Conservation (phyloP, 1,284 basidiomycete genomes). For the Heliocybe sulcata region DNA sequence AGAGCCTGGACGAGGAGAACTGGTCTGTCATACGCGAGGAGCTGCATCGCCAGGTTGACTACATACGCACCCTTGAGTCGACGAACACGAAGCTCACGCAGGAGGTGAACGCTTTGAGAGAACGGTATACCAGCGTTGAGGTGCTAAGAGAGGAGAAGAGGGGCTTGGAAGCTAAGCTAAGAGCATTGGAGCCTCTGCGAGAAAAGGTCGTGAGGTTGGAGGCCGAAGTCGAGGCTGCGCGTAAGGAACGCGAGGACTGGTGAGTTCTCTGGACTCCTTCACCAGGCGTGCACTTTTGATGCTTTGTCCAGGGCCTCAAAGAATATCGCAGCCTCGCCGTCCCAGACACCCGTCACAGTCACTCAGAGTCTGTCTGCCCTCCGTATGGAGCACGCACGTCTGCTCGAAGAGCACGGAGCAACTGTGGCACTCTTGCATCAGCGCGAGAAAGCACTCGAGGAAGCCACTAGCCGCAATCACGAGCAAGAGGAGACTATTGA, state of each 20-base stretch:
- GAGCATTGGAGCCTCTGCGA: slow-evolving; percentile 46
- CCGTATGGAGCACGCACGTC: slow-evolving; percentile 48
- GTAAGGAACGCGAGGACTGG: slow-evolving; percentile 50
- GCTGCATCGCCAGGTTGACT: slow-evolving; percentile 51
- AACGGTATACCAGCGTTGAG: slow-evolving; percentile 53
- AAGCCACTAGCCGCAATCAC: slow-evolving; percentile 25
- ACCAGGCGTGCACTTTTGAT: not conserved
- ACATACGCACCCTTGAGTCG: slow-evolving; percentile 57
- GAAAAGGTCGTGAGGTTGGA: slow-evolving; percentile 51
- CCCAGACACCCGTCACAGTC: slow-evolving; percentile 41
- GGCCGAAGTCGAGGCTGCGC: slow-evolving; percentile 51
- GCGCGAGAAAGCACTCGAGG: slow-evolving; percentile 42
- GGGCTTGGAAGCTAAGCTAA: slow-evolving; percentile 50
- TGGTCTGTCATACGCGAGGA: slow-evolving; percentile 56
- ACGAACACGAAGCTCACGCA: slow-evolving; percentile 49
- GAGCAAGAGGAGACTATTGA: slow-evolving; percentile 28
- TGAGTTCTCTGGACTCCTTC: slow-evolving; percentile 12
- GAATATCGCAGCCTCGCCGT: slow-evolving; percentile 25
- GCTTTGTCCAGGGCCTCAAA: slow-evolving; percentile 29
- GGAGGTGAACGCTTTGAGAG: slow-evolving; percentile 48
- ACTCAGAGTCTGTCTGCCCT: slow-evolving; percentile 49
- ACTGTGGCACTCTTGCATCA: slow-evolving; percentile 39
- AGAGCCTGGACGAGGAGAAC: slow-evolving; percentile 34
- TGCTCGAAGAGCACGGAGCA: slow-evolving; percentile 61
- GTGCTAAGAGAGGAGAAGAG: slow-evolving; percentile 72